A percentile compares a stretch with the other conserved stretches of the same genome.
Evolutionary conservation across 2,329 filamentous ascomycete species (phyloP).

Genomic region (Cercospora zeina): DNA sequence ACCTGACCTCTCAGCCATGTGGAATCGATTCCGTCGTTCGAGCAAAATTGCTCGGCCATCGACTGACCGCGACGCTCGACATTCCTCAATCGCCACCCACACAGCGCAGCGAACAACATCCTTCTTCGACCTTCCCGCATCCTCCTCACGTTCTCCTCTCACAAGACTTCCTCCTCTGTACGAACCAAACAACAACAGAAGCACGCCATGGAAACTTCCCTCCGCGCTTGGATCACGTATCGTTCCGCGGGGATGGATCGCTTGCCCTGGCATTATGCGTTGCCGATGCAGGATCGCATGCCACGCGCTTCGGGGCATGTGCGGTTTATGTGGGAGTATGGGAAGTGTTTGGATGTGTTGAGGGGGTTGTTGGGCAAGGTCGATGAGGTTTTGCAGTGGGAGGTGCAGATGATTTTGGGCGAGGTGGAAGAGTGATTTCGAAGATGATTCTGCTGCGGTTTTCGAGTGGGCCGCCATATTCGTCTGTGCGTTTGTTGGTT

Average conservation of each 20-base stretch:
- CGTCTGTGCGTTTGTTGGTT: constrained; percentile 46
- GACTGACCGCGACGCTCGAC: background rate
- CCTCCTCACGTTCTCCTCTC: constrained; percentile 6
- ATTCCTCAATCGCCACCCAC: constrained; percentile 17
- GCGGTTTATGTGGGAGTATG: constrained; percentile 2
- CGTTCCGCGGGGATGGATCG: constrained; percentile 31
- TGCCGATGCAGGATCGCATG: background rate
- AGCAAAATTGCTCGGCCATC: constrained; percentile 1
- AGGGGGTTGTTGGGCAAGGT: constrained; percentile 14
- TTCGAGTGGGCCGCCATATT: constrained; percentile 47
- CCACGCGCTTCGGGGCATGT: background rate
- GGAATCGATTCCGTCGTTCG: background rate
- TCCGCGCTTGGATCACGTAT: constrained; percentile 32
- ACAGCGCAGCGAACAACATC: constrained; percentile 17
- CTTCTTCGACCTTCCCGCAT: constrained; percentile 39
- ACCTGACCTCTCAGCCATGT: background rate
- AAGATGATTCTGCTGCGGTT: constrained; percentile 44
- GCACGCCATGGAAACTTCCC: constrained; percentile 11
- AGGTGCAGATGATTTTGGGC: constrained; percentile 27
- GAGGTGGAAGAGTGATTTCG: constrained; percentile 41
- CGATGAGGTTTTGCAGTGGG: constrained; percentile 29
- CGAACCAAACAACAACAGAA: too few species aligned
- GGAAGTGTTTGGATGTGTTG: constrained; percentile 5
- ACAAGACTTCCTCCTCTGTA: too few species aligned
- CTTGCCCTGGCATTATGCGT: constrained; percentile 33